Evolutionary conservation across 169 alveolate species (phyloP), one percentile per base, ranked within the genome.

Genomic region (Condylostoma magnum): DNA sequence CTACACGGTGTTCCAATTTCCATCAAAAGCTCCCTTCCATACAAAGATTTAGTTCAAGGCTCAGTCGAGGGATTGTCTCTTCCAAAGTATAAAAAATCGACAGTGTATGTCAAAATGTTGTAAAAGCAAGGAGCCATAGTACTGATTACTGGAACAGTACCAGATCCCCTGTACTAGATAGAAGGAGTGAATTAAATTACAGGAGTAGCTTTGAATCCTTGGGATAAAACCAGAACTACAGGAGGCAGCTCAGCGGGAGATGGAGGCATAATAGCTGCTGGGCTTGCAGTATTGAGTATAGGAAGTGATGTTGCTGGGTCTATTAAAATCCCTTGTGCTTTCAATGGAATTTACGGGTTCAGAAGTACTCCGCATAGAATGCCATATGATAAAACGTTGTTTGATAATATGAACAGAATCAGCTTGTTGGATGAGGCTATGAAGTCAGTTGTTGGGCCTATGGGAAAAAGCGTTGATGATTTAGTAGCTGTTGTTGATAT

Each of bases 211-310:
- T 30, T 44, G 31, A 82, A 88, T 56, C 89, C 89, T 31, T 70
- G 77, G 76, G 82, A 88, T 44, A 50, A 44, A 27, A 60, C 37
- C 8, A 77, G 92, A 57, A 75, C 86, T 6, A 53, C 84, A 4
- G 94, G 92, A n/a, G 94, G 94, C 3, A 81, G 90, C 47, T 68
- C 88, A 33, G 94, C 92, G 3, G 94, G 94, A 18, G 92, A 84
- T 46, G 92, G 82, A 37, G 94, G 86, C 4, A 47, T 82, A 1
- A 68, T 84, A 15, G 88, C 86, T n/a, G 63, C 89, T 3, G 57
- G 84, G 56, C 76, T 87, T 47, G 48, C 83, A 5, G 86, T 87
- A 1, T 37, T 88, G 0, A 87, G 88, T 36, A 46, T 84, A 12
- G 89, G 88, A 0, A 41, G 84, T 10, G 94, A 88, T 70, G 67